Percentiles rank a stretch among this genome's conserved stretches.
These are phyloP conservation scores for Trametes cingulata DNA, from an alignment of 768 basidiomycete species.

Conservation along the genomic window DNA sequence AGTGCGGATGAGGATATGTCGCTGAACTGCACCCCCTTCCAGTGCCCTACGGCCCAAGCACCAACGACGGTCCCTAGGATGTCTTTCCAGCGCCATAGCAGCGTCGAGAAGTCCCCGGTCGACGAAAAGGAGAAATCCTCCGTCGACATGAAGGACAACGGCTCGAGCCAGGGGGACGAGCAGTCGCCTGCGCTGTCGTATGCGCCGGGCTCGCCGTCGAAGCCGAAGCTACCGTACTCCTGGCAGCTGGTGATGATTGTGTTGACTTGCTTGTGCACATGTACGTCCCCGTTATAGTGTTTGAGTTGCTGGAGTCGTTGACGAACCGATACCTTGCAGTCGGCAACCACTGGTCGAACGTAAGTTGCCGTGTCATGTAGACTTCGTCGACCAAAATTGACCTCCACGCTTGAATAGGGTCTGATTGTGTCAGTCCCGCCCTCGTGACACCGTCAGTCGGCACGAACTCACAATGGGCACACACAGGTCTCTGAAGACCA, in stretches of 20 bases:
- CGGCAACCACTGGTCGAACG: constrained; percentile 46
- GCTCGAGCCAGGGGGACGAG: constrained; percentile 4
- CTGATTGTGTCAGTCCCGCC: constrained; percentile 36
- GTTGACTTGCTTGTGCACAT: constrained; percentile 43
- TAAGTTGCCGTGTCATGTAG: constrained; percentile 21
- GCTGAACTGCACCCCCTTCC: constrained; percentile 12
- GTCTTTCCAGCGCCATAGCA: constrained; percentile 13
- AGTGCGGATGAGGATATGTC: neutral
- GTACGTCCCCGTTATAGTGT: constrained; percentile 28
- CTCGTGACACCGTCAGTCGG: neutral
- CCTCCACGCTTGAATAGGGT: constrained; percentile 28
- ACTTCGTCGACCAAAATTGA: neutral
- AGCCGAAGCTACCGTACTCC: constrained; percentile 35
- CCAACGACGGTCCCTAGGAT: neutral
- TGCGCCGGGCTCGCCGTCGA: constrained; percentile 11
- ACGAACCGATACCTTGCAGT: constrained; percentile 27
- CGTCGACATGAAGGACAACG: constrained; percentile 11
- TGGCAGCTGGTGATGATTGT: constrained; percentile 40
- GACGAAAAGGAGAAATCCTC: constrained; percentile 22
- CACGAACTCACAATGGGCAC: neutral
- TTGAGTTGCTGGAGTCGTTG: neutral
- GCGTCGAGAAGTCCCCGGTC: constrained; percentile 22
- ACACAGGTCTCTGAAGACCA: constrained; percentile 41
- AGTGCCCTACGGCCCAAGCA: neutral
- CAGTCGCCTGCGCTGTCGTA: constrained; percentile 10